Evolutionary conservation across 1,284 basidiomycete species (phyloP).

Genomic region (Cutaneotrichosporon spelunceum): DNA sequence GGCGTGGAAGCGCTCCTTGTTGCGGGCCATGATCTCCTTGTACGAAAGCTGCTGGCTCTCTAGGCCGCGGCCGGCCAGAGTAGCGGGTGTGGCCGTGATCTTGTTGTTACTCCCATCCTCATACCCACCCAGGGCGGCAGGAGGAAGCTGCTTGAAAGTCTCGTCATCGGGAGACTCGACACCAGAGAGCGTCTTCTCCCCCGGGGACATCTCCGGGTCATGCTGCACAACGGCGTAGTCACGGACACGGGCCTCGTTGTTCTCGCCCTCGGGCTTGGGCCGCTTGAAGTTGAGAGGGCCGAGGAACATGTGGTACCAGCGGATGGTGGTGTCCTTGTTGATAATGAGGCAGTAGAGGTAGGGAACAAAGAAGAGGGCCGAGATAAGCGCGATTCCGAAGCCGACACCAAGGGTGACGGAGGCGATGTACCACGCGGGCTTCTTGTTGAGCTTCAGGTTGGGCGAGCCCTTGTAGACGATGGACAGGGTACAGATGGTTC

Average conservation of each 20-base stretch:
- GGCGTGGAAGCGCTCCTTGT: conserved; percentile 35
- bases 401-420: conserved; percentile 51
- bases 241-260: neutral
- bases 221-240: conserved; percentile 43
- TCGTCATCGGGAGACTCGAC: neutral
- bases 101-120: conserved; percentile 5
- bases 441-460: conserved; percentile 50
- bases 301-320: conserved; percentile 52
- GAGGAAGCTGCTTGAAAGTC: conserved; percentile 27
- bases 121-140: conserved; percentile 33
- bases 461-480: conserved; percentile 54
- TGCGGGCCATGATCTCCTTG: conserved; percentile 29
- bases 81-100: conserved; percentile 1
- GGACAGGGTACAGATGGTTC: conserved; percentile 46
- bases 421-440: conserved; percentile 43
- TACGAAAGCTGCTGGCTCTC: conserved; percentile 21
- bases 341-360: conserved; percentile 53
- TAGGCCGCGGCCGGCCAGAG: conserved; percentile 3
- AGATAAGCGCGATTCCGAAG: conserved; percentile 45
- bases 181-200: conserved; percentile 18
- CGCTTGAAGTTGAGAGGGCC: conserved; percentile 53
- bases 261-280: conserved; percentile 33
- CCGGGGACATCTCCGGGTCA: conserved; percentile 22
- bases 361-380: conserved; percentile 54
- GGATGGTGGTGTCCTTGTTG: conserved; percentile 51